Evolutionary conservation across 2,329 filamentous ascomycete species (phyloP), one percentile per base, ranked within the genome.

Genomic region (Claviceps sp.): DNA sequence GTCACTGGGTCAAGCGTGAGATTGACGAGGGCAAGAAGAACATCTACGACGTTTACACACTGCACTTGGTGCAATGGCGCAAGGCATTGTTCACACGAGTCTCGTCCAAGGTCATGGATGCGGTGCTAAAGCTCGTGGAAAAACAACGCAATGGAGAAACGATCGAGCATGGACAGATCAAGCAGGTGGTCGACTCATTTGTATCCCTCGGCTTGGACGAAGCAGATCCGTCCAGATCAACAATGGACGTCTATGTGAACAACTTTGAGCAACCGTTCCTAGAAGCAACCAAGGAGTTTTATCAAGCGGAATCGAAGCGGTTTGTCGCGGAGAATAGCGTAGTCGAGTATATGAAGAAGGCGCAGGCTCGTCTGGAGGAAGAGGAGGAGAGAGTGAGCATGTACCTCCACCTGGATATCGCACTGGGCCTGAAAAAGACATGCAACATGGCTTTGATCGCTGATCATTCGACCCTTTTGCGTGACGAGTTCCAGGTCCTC

Each of bases 341-440:
- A 4, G 90, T 98, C 37, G 93, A 98, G 64, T 98, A 97, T 71
- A 97, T 98, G 93, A 97, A 97, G 76, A 98, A 98, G 78, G 94
- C 93, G 0, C 91, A 97, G 70, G 71, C 81, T 43, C 83, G 93
- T 36, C 71, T 98, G 54, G 81, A 88, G 7, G 93, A 98, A 68
- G 93, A 98, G 68, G 93, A 95, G 70, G 88, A 91, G 64, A 87
- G 93, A 26, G 93, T 98, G 9, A 82, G 82, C 57, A 81, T 97
- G 63, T 98, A 95, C 63, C 76, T 98, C 45, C 88, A 97, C 62
- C 80, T 82, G 38, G 93, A 98, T 67, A 96, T 97, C 53, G 86
- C 87, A 59, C 72, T 82, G 7, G 83, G 83, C 16, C 73, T 98
- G 51, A 95, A 90, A 72, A 88, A 87, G 61, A 82, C 83, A 3